Base-by-base conservation (phyloP, 164 flowering plant species). In the Aristolochia fimbriata region DNA sequence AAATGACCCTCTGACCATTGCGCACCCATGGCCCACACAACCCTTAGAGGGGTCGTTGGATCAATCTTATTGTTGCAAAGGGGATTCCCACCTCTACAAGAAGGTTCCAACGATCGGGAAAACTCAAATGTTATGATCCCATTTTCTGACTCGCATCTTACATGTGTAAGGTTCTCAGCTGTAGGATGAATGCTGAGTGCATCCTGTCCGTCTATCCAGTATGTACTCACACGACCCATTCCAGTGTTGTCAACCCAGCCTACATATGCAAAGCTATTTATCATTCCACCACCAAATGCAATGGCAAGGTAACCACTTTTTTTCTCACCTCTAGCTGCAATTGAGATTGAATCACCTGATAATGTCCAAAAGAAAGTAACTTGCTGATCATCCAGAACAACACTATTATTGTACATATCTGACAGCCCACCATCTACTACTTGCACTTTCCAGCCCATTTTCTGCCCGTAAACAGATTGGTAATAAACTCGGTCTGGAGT, bases 391-490 rank as follows among this genome's bases (percentile, higher is more conserved):
- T 87, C 98, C 67, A 93, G 76, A 62, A 86, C 59, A 63, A 90
- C 96, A 70, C 90, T 93, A 72, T 73, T 90, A 57, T 81, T 88
- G 62, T 90, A 93, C 97, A 93, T 93, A 70, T 93, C 99, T 16
- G 97, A 76, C 48, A 93, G 70, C 54, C 99, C 99, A 43, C 97
- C 97, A 75, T 93, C 99, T 47, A 93, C 99, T 52, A 93, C 99
- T 76, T 87, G 83, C 66, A 90, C 78, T 73, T 74, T 93, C 97
- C 97, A 93, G 25, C 99, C 99, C 99, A 93, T 93, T 68, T 93
- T 93, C 67, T 68, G 80, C 15, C 65, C 72, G 67, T 62, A 93
- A 52, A 83, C 51, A 1, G 97, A 90, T 5, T 90, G 97, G 65
- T 93, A 93, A 64, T 77, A 93, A 47, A 93, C 91, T 59, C 73